Conservation (phyloP, 305 asterid species). For the Plantago rigida region DNA sequence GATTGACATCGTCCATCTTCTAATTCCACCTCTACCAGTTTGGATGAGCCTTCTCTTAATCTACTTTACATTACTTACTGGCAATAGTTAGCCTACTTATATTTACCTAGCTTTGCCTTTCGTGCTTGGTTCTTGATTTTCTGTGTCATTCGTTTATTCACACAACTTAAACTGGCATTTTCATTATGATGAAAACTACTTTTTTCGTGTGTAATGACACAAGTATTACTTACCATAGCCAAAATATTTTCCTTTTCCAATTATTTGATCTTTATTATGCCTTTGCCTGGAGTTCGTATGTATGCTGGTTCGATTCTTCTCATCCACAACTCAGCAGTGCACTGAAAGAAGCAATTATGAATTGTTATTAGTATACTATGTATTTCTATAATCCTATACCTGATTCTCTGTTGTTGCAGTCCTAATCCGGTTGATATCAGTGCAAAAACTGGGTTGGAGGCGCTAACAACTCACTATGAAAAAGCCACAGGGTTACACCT, state of each 20-base stretch:
- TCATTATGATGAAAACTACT: neutral
- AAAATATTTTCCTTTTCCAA: no score
- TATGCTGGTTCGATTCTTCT: neutral
- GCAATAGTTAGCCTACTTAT: neutral
- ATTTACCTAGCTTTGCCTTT: neutral
- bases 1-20: slow-evolving; percentile 10
- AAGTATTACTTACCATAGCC: neutral
- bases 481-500: slow-evolving; percentile 78
- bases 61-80: neutral
- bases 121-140: neutral
- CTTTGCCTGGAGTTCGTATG: neutral
- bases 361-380: neutral
- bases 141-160: neutral
- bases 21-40: neutral
- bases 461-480: slow-evolving; percentile 69
- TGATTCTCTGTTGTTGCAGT: slow-evolving; percentile 35
- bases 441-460: slow-evolving; percentile 85
- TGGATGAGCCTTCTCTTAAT: neutral
- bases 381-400: slow-evolving; percentile 13
- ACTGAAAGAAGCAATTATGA: slow-evolving; percentile 1
- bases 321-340: neutral
- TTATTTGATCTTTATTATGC: neutral
- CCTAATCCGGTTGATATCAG: slow-evolving; percentile 83
- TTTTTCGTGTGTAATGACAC: neutral
- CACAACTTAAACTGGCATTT: neutral